Evolutionary conservation across 2,329 filamentous ascomycete genomes (phyloP).

Genomic region (Ophiostoma australiae): DNA sequence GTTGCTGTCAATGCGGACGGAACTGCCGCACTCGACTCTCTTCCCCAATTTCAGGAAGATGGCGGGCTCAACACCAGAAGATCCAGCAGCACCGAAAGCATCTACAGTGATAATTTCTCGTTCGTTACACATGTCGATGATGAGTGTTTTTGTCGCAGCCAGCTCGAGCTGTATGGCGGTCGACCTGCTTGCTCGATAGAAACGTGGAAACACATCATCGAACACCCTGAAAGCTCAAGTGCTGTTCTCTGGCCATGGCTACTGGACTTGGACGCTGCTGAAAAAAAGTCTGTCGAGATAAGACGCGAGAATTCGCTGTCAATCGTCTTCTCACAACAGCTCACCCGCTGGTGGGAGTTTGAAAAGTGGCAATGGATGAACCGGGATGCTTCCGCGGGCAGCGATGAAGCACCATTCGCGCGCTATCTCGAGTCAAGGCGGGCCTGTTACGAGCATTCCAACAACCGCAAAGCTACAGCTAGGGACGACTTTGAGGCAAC

Average conservation of each 20-base stretch:
- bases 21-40: not conserved
- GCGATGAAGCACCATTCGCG: not conserved
- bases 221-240: not conserved
- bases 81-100: not conserved
- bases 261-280: not conserved
- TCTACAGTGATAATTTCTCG: not conserved
- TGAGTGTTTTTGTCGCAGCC: not conserved
- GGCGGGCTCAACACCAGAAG: not conserved
- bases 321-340: not conserved
- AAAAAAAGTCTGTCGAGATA: not conserved
- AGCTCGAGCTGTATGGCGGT: not conserved
- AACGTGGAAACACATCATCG: not conserved
- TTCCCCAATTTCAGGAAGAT: not conserved
- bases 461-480: not conserved
- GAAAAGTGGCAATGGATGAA: not conserved
- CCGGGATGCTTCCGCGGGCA: not conserved
- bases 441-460: not conserved
- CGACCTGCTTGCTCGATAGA: not conserved
- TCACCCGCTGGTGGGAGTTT: not conserved
- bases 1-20: not conserved
- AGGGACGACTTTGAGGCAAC: not conserved
- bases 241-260: not conserved
- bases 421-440: not conserved
- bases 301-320: not conserved
- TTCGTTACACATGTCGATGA: not conserved